phyloP scores from a whole-genome alignment of 1,139 yeast species.

The Yarrowia galli region DNA sequence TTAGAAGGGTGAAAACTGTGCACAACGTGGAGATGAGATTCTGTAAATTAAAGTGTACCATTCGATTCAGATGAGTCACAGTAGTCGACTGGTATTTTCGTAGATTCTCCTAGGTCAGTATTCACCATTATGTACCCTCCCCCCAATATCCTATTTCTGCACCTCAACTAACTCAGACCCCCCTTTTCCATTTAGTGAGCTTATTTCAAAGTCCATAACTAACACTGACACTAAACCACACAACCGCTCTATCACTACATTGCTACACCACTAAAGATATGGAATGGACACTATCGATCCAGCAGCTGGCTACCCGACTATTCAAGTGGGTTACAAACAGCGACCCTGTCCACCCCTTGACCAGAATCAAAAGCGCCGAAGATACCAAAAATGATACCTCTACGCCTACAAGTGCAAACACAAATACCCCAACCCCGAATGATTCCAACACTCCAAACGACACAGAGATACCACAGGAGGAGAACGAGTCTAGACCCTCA shows the following conservation, averaged over 20 bases:
- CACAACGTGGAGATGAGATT: too few relatives aligned
- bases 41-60: too few relatives aligned
- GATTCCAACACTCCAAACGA: not conserved
- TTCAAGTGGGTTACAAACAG: not conserved
- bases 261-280: not conserved
- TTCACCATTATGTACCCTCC: too few relatives aligned
- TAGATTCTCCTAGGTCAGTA: too few relatives aligned
- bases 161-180: too few relatives aligned
- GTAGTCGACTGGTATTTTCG: too few relatives aligned
- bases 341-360: not conserved
- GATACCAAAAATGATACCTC: not conserved
- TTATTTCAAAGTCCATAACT: too few relatives aligned
- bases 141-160: too few relatives aligned
- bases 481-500: not conserved
- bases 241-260: not conserved
- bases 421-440: not conserved
- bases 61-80: too few relatives aligned
- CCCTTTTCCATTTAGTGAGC: too few relatives aligned
- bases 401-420: not conserved
- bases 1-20: too few relatives aligned
- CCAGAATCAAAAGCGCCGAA: not conserved
- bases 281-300: not conserved
- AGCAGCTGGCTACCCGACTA: not conserved
- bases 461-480: not conserved
- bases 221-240: too few relatives aligned